A percentile compares a stretch with the other conserved stretches of the same genome.
Conservation (phyloP, 2,329 filamentous ascomycete species). For the Talaromyces amestolkiae region DNA sequence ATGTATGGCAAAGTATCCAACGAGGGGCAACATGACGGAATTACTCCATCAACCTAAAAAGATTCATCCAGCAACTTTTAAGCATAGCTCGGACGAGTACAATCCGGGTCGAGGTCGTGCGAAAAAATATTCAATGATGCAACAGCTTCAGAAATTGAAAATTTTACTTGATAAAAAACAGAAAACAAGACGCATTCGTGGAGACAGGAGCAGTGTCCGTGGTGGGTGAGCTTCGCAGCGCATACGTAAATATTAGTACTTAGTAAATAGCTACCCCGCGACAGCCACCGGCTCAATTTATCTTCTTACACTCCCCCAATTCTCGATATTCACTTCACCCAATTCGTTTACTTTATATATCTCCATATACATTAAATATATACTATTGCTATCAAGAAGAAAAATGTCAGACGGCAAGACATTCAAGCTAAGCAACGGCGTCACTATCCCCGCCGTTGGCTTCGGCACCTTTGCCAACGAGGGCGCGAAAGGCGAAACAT, state of each 20-base stretch:
- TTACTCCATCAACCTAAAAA: constrained; percentile 13
- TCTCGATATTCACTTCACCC: not conserved
- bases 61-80: not conserved
- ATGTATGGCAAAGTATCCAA: not conserved
- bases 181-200: not conserved
- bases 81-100: not conserved
- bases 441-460: constrained; percentile 61
- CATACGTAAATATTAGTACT: not conserved
- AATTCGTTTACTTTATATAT: not conserved
- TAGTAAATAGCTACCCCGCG: not conserved
- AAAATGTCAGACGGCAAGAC: constrained; percentile 55
- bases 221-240: not conserved
- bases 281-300: not conserved
- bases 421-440: constrained; percentile 57
- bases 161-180: not conserved
- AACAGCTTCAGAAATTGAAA: not conserved
- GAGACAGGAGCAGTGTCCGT: not conserved
- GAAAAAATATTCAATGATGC: not conserved
- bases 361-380: not conserved
- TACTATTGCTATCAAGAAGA: not conserved
- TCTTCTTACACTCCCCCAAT: not conserved
- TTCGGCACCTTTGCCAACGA: constrained; percentile 69
- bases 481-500: constrained; percentile 58
- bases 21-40: constrained; percentile 18
- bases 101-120: not conserved